Conservation (phyloP, 495 filamentous ascomycete species). For the Aspergillus indologenus region DNA sequence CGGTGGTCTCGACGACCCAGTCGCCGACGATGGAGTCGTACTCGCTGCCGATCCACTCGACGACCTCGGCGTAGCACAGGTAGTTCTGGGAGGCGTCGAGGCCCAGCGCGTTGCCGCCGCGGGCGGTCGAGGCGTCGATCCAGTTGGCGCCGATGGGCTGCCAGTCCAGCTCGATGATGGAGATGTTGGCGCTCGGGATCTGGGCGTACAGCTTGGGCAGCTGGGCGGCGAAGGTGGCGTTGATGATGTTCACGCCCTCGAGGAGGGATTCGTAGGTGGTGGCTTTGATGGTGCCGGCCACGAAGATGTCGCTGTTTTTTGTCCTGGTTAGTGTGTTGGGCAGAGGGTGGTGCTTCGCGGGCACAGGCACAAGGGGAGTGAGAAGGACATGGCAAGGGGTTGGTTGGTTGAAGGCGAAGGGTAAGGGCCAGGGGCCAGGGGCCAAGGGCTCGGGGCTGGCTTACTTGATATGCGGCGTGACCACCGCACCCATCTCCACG, state of each 20-base stretch:
- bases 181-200: slow-evolving; percentile 31
- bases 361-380: too few species aligned
- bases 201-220: slow-evolving; percentile 31
- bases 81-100: slow-evolving; percentile 34
- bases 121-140: slow-evolving; percentile 30
- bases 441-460: background rate
- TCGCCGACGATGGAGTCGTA: slow-evolving; percentile 30
- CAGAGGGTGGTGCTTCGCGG: too few species aligned
- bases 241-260: slow-evolving; percentile 35
- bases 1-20: slow-evolving; percentile 35
- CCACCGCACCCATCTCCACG: slow-evolving; percentile 26
- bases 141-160: slow-evolving; percentile 47
- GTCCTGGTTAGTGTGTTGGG: background rate
- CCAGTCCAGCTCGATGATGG: slow-evolving; percentile 39
- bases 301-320: slow-evolving; percentile 38
- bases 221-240: slow-evolving; percentile 34
- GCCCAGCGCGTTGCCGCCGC: slow-evolving; percentile 43
- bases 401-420: too few species aligned
- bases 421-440: too few species aligned
- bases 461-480: slow-evolving; percentile 31
- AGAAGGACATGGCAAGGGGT: too few species aligned
- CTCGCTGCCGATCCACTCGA: slow-evolving; percentile 34
- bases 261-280: slow-evolving; percentile 28
- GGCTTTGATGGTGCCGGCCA: slow-evolving; percentile 35
- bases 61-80: slow-evolving; percentile 38